Conservation (phyloP, 192 early-diverging fungal species). For the Dissophora ornata region DNA sequence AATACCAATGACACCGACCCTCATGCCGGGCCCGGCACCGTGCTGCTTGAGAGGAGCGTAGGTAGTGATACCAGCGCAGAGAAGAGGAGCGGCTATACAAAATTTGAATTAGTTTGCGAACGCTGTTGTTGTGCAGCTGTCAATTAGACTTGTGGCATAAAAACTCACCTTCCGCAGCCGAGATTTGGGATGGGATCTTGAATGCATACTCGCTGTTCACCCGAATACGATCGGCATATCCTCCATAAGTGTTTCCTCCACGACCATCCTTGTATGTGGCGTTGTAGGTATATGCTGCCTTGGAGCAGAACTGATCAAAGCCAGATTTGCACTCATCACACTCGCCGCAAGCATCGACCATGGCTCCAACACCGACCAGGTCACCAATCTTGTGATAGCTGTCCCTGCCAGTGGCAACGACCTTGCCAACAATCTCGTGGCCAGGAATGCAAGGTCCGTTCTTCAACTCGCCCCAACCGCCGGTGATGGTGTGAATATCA, state of each 20-base stretch:
- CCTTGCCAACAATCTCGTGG: conserved; percentile 67
- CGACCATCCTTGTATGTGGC: conserved; percentile 62
- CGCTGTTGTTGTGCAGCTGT: too few species aligned
- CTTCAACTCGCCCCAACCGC: conserved; percentile 64
- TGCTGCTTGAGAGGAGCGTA: conserved; percentile 62
- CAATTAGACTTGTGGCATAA: background rate
- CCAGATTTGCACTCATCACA: conserved; percentile 45
- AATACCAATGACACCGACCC: conserved; percentile 72
- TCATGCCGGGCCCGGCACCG: conserved; percentile 55
- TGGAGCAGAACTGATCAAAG: conserved; percentile 33
- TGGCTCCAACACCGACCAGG: conserved; percentile 58
- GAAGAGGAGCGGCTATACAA: conserved; percentile 69
- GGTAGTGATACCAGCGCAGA: conserved; percentile 87
- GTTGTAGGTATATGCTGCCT: conserved; percentile 64
- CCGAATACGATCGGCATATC: conserved; percentile 63
- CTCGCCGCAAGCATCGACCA: conserved; percentile 34
- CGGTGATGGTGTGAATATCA: conserved; percentile 77
- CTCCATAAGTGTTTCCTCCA: conserved; percentile 60
- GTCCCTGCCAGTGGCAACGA: conserved; percentile 50
- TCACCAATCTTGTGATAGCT: conserved; percentile 55
- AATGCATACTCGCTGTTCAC: conserved; percentile 69
- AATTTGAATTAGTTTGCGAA: too few species aligned
- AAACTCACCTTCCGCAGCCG: conserved; percentile 48
- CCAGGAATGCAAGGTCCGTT: conserved; percentile 60
- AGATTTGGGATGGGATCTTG: conserved; percentile 67